Evolutionary conservation across 768 basidiomycete species (phyloP), one percentile per base, ranked within the genome.

Genomic region (Mycena albidolilacea): DNA sequence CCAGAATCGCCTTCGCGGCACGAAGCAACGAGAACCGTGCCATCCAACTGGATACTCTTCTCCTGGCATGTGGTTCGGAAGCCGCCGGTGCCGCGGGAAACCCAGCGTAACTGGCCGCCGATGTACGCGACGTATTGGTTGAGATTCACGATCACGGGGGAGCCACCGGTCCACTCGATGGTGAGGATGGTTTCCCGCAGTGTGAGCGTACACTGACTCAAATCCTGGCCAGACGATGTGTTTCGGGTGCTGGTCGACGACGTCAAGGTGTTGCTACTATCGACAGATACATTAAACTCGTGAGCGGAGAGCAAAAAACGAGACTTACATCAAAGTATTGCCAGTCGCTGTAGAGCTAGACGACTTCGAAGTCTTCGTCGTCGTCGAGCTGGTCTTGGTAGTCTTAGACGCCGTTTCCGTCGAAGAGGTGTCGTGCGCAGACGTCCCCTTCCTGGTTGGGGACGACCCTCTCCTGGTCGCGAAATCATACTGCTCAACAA

Each of bases 51-150:
- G 43, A 67, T 67, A 66, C 52, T 55, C 64, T 66, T 66, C 38
- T 43, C 52, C 55, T 58, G 4, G 57, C 43, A 59, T 44, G 30
- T n/a, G 43, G 9, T 67, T 55, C 66, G 66, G 43, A 67, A 67
- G 17, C 66, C 66, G 55, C 66, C 66, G 15, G 38, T 19, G 35
- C 55, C 66, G 43, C 66, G 66, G 46, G 44, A 15, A 35, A 46
- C 55, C 66, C 66, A 67, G 17, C 3, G 43, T 43, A 67, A 59
- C 57, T 59, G 1, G 57, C 44, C 57, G 66, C 39, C 57, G 17
- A n/a, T 59, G 66, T 57, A 67, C 23, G 57, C 57, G 23, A 67
- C 66, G 57, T 67, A 67, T 67, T 37, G 66, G 57, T 67, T 59
- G 55, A 67, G 66, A 58, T 67, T 67, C 39, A 67, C 41, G 38